These are phyloP conservation scores for Sporothrix luriei DNA, from an alignment of 2,329 filamentous ascomycete genomes.

Conservation along the genomic window DNA sequence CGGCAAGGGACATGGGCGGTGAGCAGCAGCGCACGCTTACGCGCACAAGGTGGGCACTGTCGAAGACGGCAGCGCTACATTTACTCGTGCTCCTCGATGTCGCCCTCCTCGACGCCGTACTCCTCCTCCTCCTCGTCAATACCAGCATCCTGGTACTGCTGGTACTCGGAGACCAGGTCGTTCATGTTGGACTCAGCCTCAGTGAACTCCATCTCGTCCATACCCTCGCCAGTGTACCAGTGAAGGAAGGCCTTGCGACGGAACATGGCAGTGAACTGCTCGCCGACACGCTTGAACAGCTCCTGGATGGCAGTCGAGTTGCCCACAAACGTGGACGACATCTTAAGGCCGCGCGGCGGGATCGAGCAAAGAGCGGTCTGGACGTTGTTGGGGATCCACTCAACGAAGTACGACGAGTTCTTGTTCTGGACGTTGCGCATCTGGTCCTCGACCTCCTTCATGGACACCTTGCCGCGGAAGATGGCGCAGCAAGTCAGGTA, in stretches of 20 bases:
- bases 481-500: constrained; percentile 99
- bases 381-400: constrained; percentile 99
- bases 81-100: constrained; percentile 64
- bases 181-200: constrained; percentile 99
- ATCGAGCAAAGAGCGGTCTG: constrained; percentile 99
- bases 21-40: background rate
- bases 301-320: constrained; percentile 99
- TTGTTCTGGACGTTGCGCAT: constrained; percentile 99
- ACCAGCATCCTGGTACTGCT: constrained; percentile 99
- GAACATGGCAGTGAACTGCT: constrained; percentile 99
- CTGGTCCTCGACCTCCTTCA: constrained; percentile 99
- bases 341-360: constrained; percentile 95
- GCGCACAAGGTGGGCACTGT: background rate
- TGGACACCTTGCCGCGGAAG: constrained; percentile 98
- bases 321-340: constrained; percentile 98
- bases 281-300: constrained; percentile 99
- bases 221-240: constrained; percentile 99
- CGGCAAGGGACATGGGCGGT: background rate
- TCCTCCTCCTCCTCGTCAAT: constrained; percentile 97
- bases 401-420: constrained; percentile 99
- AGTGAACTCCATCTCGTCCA: constrained; percentile 99
- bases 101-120: constrained; percentile 80
- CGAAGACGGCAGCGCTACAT: background rate
- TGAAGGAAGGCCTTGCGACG: constrained; percentile 99
- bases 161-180: constrained; percentile 98